Base-by-base conservation (phyloP, 2,329 filamentous ascomycete species). In the Diaporthe citriasiana region DNA sequence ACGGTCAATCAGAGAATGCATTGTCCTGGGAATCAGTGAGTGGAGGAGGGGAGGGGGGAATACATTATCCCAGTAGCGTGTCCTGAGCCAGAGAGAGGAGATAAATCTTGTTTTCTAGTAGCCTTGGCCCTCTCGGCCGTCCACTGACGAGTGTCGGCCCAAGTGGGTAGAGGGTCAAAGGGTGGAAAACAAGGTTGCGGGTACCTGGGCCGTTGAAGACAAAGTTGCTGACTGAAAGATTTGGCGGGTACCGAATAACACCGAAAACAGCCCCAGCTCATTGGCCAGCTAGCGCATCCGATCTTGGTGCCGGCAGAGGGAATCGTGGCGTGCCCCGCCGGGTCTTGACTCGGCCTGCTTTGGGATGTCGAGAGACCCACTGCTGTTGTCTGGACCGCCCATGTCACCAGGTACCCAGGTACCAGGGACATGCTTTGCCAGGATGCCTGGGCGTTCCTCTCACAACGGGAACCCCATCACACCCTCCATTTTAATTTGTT, bases 391-490 rank as follows among this genome's bases (percentile, higher is more conserved):
- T 73, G 65, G 63, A 73, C 60, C 60, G 63, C 40, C 51, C 45
- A 17, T 50, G 71, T 73, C 70, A 70, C 65, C 1, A 70, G 51
- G 71, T 73, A 72, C 68, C 33, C 0, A 47, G 15, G 68, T 71
- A 75, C 71, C 50, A 55, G 33, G 30, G 47, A 66, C 57, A 25
- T 55, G 63, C 33, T 38, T 22, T 40, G 42, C 71, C 73, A 65
- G 71, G 71, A 53, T 70, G 50, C 71, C 72, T 71, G 47, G 72
- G 27, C 51, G 35, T 59, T 71, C 59, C 68, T 71, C 68, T 47
- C 72, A 69, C 73, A 74, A 56, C 71, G 47, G 68, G 25, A 42
- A 35, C 33, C 70, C 73, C 63, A 69, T 71, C 70, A 60, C 53
- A 47, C 60, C 70, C 70, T 56, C 53, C 60, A 51, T 30, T 47